These are phyloP conservation scores for Endocladia muricata DNA, from an alignment of 31 red algal species.

Conservation along the genomic window DNA sequence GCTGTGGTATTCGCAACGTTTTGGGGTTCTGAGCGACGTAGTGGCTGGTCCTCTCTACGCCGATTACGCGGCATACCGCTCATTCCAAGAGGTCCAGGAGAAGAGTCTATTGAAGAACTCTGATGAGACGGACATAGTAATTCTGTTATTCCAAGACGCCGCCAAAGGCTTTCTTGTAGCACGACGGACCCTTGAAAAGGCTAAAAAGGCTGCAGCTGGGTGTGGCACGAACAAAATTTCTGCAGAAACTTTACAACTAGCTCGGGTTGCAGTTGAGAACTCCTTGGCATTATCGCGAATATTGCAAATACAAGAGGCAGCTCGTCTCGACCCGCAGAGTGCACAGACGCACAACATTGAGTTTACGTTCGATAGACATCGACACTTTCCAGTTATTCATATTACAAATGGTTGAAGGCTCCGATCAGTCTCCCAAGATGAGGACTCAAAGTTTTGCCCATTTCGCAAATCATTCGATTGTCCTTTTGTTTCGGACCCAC, in stretches of 20 bases:
- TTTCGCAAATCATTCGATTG: too few relatives aligned
- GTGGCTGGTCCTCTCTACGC: conserved; percentile 43
- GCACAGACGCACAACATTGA: conserved; percentile 6
- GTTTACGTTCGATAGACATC: conserved; percentile 48
- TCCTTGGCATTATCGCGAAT: conserved; percentile 33
- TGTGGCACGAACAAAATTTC: conserved; percentile 19
- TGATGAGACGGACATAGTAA: conserved; percentile 37
- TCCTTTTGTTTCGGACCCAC: too few relatives aligned
- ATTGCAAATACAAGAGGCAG: background rate
- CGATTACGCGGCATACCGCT: conserved; percentile 37
- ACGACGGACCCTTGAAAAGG: conserved; percentile 31
- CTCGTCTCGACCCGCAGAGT: background rate
- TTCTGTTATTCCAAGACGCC: conserved; percentile 44
- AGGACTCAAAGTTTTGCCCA: too few relatives aligned
- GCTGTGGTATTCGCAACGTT: conserved; percentile 69
- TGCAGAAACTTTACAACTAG: conserved; percentile 29
- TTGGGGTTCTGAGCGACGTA: conserved; percentile 28
- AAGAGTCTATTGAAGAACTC: conserved; percentile 17
- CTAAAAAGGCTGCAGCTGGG: conserved; percentile 36
- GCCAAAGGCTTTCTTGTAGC: conserved; percentile 42
- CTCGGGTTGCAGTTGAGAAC: conserved; percentile 60
- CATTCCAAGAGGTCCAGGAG: conserved; percentile 46
- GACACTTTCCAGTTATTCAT: conserved; percentile 54
- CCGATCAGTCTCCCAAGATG: background rate
- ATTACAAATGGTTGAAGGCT: conserved; percentile 15